Percentiles rank a stretch among this genome's conserved stretches.
Conservation (phyloP, 345 rosid genomes). For the Mercurialis annua region DNA sequence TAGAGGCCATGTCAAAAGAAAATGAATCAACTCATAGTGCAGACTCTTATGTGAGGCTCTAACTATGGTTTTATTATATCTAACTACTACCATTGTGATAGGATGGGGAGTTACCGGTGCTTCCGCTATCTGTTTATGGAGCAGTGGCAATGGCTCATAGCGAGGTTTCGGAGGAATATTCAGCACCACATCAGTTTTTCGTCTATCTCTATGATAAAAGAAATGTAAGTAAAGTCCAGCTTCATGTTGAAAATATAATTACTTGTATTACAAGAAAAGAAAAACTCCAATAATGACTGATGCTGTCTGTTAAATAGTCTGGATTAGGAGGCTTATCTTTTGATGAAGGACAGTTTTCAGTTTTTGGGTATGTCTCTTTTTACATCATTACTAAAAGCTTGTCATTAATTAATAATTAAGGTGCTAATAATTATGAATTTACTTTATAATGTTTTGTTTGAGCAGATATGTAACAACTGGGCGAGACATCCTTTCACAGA, state of each 20-base stretch:
- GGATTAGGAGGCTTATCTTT: conserved; percentile 95
- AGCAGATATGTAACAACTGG: conserved; percentile 67
- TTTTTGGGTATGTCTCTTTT: conserved; percentile 55
- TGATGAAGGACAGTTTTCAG: conserved; percentile 94
- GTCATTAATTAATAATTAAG: background rate
- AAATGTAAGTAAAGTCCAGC: conserved; percentile 46
- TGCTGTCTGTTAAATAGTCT: conserved; percentile 55
- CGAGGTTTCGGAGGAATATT: conserved; percentile 78
- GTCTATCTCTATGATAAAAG: conserved; percentile 87
- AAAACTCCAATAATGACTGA: no score
- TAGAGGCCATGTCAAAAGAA: no score
- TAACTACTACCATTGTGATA: no score
- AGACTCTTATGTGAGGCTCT: no score
- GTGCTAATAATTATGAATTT: background rate
- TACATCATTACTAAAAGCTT: conserved; percentile 1
- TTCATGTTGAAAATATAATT: background rate
- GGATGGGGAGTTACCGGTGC: conserved; percentile 92
- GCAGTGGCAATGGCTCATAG: conserved; percentile 94
- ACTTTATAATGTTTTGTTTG: background rate
- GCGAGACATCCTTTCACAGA: conserved; percentile 73
- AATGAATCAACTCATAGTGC: no score
- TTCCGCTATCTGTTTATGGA: conserved; percentile 82
- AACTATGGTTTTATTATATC: no score
- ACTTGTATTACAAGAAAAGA: background rate
- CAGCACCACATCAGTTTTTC: conserved; percentile 87